Evolutionary conservation across 495 filamentous ascomycete genomes (phyloP).

Genomic region (Friedmanniomyces endolithicus): DNA sequence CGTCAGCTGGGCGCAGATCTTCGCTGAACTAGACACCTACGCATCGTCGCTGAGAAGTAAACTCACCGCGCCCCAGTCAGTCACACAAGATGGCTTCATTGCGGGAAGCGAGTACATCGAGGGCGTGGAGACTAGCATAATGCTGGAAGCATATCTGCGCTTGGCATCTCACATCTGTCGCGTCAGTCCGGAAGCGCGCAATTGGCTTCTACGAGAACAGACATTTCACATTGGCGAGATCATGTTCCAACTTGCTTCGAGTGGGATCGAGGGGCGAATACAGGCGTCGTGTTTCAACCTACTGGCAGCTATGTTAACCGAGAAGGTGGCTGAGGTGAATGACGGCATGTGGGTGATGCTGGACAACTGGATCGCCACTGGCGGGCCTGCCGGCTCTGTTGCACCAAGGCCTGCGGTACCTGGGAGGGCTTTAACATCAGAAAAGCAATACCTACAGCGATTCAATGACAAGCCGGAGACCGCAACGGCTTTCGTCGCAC

Average conservation of each 20-base stretch:
- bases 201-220: slow-evolving; percentile 54
- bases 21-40: slow-evolving; percentile 72
- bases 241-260: slow-evolving; percentile 56
- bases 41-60: slow-evolving; percentile 29
- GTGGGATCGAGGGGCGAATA: slow-evolving; percentile 57
- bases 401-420: slow-evolving; percentile 4
- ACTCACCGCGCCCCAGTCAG: background rate
- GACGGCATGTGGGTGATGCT: slow-evolving; percentile 56
- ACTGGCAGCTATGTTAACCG: slow-evolving; percentile 52
- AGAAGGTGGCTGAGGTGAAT: slow-evolving; percentile 47
- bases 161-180: slow-evolving; percentile 67
- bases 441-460: slow-evolving; percentile 14
- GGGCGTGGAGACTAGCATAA: slow-evolving; percentile 75
- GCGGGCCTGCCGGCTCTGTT: slow-evolving; percentile 13
- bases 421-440: background rate
- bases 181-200: slow-evolving; percentile 53
- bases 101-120: slow-evolving; percentile 53
- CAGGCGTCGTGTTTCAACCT: slow-evolving; percentile 62
- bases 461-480: slow-evolving; percentile 32
- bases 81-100: background rate
- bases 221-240: slow-evolving; percentile 50
- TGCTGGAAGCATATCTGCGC: slow-evolving; percentile 85
- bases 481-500: slow-evolving; percentile 62
- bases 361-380: slow-evolving; percentile 54
- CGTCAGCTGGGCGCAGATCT: slow-evolving; percentile 84